Evolutionary conservation across 129 eudicot genomes (phyloP).

Genomic region (Arctium lappa): DNA sequence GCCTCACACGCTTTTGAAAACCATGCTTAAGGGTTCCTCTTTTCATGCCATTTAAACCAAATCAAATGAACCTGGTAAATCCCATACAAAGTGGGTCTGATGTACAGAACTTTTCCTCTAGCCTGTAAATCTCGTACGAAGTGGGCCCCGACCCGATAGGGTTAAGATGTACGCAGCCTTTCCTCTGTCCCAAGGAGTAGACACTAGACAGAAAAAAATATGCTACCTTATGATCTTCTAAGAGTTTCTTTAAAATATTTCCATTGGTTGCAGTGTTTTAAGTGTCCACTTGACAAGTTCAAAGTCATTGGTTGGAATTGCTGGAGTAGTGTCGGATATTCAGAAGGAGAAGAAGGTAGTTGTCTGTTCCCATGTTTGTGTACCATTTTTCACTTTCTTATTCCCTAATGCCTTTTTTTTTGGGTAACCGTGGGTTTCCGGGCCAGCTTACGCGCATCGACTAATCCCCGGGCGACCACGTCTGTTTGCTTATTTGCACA

Average conservation of each 20-base stretch:
- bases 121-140: neutral
- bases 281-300: conserved; percentile 95
- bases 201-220: neutral
- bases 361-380: neutral
- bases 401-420: neutral
- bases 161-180: neutral
- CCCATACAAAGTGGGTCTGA: neutral
- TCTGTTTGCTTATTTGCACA: too few relatives aligned
- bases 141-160: too few relatives aligned
- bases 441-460: too few relatives aligned
- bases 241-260: neutral
- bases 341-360: conserved; percentile 89
- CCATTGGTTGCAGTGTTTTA: conserved; percentile 58
- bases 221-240: neutral
- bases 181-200: neutral
- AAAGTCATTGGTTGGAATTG: conserved; percentile 90
- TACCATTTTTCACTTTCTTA: neutral
- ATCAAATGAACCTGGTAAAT: neutral
- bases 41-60: neutral
- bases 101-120: neutral
- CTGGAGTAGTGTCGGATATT: conserved; percentile 87
- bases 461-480: too few relatives aligned
- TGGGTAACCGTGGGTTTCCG: too few relatives aligned
- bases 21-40: neutral
- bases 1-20: too few relatives aligned